phyloP scores from a whole-genome alignment of 148 eudicot species.

The Vaccinium vitisidaea region DNA sequence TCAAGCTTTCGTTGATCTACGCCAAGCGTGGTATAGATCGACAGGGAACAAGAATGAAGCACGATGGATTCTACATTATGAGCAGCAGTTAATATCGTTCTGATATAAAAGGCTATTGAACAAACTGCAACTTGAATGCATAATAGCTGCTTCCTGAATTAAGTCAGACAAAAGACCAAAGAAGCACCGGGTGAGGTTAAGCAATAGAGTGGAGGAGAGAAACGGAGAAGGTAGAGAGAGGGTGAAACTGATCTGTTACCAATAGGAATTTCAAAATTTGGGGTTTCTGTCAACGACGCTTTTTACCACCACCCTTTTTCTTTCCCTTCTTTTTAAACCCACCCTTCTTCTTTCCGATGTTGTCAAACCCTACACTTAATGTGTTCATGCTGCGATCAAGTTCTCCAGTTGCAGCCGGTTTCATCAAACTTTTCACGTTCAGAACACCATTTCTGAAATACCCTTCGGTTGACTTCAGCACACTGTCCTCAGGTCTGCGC shows the following conservation, averaged over 20 bases:
- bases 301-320: slow-evolving; percentile 62
- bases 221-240: not conserved
- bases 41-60: not conserved
- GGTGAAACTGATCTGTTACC: not conserved
- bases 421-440: slow-evolving; percentile 62
- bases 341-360: slow-evolving; percentile 44
- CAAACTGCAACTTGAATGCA: not conserved
- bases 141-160: not conserved
- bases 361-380: slow-evolving; percentile 1
- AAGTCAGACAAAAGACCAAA: not conserved
- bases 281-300: slow-evolving; percentile 34
- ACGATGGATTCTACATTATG: not conserved
- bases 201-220: not conserved
- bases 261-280: not conserved
- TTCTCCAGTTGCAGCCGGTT: slow-evolving; percentile 32
- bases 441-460: slow-evolving; percentile 73
- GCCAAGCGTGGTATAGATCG: not conserved
- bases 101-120: not conserved
- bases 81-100: not conserved
- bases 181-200: not conserved
- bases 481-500: slow-evolving; percentile 50
- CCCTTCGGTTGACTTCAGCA: slow-evolving; percentile 72
- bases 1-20: not conserved
- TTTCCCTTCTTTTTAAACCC: slow-evolving; percentile 60
- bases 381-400: slow-evolving; percentile 23